Evolutionary conservation across 1,139 yeast genomes (phyloP), one percentile per base, ranked within the genome.

Genomic region (Entelexis sorbosivorans): DNA sequence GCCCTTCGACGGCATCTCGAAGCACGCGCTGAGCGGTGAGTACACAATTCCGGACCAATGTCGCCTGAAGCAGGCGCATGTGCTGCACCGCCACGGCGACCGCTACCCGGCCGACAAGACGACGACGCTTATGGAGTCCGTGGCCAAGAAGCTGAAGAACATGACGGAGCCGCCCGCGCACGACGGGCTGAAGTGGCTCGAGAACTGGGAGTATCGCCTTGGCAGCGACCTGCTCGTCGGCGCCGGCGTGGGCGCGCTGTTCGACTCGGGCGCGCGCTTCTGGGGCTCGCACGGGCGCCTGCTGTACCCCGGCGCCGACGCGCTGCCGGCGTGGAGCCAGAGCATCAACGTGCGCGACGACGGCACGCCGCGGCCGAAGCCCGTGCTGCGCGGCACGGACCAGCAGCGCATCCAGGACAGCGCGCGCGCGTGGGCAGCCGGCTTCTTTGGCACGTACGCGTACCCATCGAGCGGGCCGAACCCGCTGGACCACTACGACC

Each of bases 391-490:
- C 28, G 68, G 73, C 2, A 70, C 73, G 2, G 61, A 64, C 17
- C 73, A 70, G 61, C 63, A 67, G 29, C 66, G 73, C 29, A 70
- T 70, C 44, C 57, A 63, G 50, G 67, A 71, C 28, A 68, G 72
- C 17, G 73, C 73, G 2, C 58, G 63, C 35, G 70, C 73, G 0
- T 70, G 73, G 73, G 73, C 73, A 3, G 73, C 73, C 5, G 73
- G 73, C 11, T 70, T 70, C 54, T 70, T 70, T 55, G 73, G 73
- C 33, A 58, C 64, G 17, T 66, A 67, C 52, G 69, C 69, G 24
- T 58, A 48, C 16, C 60, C 66, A 20, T 53, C 65, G 6, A 61
- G 64, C 13, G 58, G 55, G 9, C 62, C 60, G 32, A 58, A 61
- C 36, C 63, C 64, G n/a, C 46, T 47, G 19, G 59, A 58, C 14